Evolutionary conservation across 2,329 filamentous ascomycete genomes (phyloP).

Genomic region (Neopestalotiopsis sp.): DNA sequence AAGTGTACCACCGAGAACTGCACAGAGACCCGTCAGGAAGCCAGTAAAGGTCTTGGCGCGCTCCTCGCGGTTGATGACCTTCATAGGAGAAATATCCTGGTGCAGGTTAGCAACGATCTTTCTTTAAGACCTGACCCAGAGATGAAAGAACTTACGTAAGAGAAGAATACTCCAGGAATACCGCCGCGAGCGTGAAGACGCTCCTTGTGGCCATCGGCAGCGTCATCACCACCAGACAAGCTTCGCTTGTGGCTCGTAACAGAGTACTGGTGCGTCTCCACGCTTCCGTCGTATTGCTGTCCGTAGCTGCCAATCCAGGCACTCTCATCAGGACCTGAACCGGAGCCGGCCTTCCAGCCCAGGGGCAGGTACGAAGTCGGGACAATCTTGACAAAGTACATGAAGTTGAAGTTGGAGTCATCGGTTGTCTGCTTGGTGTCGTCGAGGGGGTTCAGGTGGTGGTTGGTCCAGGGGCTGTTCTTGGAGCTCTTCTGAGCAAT

Average conservation of each 20-base stretch:
- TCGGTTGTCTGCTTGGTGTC: conserved; percentile 75
- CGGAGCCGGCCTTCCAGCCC: conserved; percentile 65
- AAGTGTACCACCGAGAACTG: conserved; percentile 90
- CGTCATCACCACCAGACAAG: conserved; percentile 80
- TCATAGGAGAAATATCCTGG: conserved; percentile 98
- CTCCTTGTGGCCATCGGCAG: conserved; percentile 89
- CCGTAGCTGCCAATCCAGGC: conserved; percentile 73
- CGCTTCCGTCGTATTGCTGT: conserved; percentile 71
- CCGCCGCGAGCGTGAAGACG: conserved; percentile 87
- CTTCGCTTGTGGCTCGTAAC: conserved; percentile 96
- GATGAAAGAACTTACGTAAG: conserved; percentile 72
- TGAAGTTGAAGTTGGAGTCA: conserved; percentile 90
- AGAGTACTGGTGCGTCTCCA: conserved; percentile 98
- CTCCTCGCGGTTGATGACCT: conserved; percentile 96
- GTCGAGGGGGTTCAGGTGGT: conserved; percentile 92
- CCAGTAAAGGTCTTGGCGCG: conserved; percentile 87
- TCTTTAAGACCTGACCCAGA: neutral
- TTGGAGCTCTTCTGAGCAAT: conserved; percentile 62
- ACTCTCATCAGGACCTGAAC: conserved; percentile 50
- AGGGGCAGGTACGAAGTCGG: conserved; percentile 93
- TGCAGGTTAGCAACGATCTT: conserved; percentile 23
- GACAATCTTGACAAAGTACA: conserved; percentile 99
- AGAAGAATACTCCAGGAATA: conserved; percentile 98
- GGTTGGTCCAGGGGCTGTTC: conserved; percentile 76
- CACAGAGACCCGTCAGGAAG: conserved; percentile 93